Conservation (phyloP, 192 early-diverging fungal genomes). For the Piromyces finnis region DNA sequence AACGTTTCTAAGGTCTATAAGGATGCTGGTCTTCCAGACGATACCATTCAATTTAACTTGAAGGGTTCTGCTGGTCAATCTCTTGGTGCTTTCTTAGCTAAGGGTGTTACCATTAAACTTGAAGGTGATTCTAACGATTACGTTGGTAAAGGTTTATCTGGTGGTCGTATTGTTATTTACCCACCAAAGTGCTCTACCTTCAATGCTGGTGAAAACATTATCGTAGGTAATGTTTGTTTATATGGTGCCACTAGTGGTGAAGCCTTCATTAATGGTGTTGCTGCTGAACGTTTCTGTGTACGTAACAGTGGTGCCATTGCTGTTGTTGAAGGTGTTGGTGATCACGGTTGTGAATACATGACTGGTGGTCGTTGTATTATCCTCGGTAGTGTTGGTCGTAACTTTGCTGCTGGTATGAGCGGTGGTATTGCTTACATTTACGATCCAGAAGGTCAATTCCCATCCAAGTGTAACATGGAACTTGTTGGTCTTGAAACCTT, state of each 20-base stretch:
- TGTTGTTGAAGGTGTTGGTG: constrained; percentile 90
- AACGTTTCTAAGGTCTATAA: constrained; percentile 62
- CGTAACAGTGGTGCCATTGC: constrained; percentile 94
- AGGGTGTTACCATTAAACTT: constrained; percentile 73
- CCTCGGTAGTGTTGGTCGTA: constrained; percentile 74
- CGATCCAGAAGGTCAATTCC: constrained; percentile 45
- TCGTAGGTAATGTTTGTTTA: constrained; percentile 93
- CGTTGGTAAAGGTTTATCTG: constrained; percentile 95
- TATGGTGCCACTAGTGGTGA: constrained; percentile 89
- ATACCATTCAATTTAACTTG: constrained; percentile 72
- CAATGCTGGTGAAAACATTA: constrained; percentile 71
- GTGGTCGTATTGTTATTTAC: constrained; percentile 75
- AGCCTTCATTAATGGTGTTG: constrained; percentile 82
- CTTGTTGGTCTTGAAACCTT: constrained; percentile 77
- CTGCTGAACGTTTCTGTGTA: constrained; percentile 93
- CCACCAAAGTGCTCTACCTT: constrained; percentile 66
- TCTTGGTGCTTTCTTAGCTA: constrained; percentile 81
- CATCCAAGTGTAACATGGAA: constrained; percentile 65
- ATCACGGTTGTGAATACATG: constrained; percentile 99
- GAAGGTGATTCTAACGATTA: constrained; percentile 99
- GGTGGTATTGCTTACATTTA: constrained; percentile 93
- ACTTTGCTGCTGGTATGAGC: constrained; percentile 98
- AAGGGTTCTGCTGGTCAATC: constrained; percentile 91
- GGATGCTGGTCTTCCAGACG: constrained; percentile 63
- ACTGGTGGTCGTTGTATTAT: constrained; percentile 88